A percentile compares a stretch with the other conserved stretches of the same genome.
Conservation (phyloP, 2,329 filamentous ascomycete species). For the Sporothrix pseudoabietina region DNA sequence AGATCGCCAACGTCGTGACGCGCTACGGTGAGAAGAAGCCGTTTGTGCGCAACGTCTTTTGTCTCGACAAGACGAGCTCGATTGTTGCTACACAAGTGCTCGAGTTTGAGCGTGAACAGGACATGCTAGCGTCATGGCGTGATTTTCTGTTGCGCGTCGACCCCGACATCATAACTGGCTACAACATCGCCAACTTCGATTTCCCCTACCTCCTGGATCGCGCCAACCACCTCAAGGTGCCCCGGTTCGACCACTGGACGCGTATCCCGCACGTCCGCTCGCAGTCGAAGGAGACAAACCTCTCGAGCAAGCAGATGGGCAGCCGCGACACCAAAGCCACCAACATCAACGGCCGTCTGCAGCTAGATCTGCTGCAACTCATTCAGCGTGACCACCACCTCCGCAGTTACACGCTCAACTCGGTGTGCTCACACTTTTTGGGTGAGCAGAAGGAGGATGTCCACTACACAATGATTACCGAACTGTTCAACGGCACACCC, state of each 20-base stretch:
- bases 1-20: conserved; percentile 96
- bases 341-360: conserved; percentile 90
- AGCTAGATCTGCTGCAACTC: conserved; percentile 91
- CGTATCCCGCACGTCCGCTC: conserved; percentile 73
- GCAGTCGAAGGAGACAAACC: conserved; percentile 74
- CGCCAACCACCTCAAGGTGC: conserved; percentile 79
- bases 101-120: conserved; percentile 76
- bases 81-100: conserved; percentile 95
- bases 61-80: conserved; percentile 83
- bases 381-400: conserved; percentile 94
- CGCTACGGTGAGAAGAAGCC: conserved; percentile 93
- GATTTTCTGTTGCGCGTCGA: conserved; percentile 88
- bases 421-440: conserved; percentile 90
- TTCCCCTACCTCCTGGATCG: conserved; percentile 93
- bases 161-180: conserved; percentile 96
- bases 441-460: conserved; percentile 99
- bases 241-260: conserved; percentile 83
- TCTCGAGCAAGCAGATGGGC: conserved; percentile 98
- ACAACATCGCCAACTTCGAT: conserved; percentile 99
- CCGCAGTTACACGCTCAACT: conserved; percentile 95
- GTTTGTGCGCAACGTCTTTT: conserved; percentile 96
- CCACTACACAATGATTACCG: conserved; percentile 98
- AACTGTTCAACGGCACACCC: conserved; percentile 92
- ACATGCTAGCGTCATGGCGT: conserved; percentile 92
- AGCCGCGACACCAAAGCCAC: conserved; percentile 92